Percentiles rank a stretch among this genome's conserved stretches.
These are phyloP conservation scores for Eutrema heterophyllum DNA, from an alignment of 345 rosid genomes.

Conservation along the genomic window DNA sequence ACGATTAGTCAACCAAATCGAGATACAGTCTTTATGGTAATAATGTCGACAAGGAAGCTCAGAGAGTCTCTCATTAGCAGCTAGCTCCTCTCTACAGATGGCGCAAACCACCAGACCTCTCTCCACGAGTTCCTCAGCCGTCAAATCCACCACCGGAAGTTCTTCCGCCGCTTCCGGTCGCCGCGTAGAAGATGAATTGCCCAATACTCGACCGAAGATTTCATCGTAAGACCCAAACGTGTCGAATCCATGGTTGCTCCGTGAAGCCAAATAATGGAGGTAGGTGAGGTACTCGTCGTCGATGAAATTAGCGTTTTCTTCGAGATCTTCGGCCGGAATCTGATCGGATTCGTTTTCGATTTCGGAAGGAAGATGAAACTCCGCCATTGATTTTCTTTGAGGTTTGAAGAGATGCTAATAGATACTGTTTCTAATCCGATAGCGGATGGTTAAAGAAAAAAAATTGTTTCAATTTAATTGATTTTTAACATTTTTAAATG, in stretches of 20 bases:
- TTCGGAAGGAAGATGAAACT: slow-evolving; percentile 21
- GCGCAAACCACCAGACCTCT: slow-evolving; percentile 21
- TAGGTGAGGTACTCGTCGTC: slow-evolving; percentile 12
- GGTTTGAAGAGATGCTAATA: background rate
- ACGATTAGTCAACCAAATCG: slow-evolving; percentile 12
- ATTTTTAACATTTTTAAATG: too few species aligned
- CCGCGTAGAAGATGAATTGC: background rate
- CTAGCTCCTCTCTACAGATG: slow-evolving; percentile 13
- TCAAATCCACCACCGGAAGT: slow-evolving; percentile 18
- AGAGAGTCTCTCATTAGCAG: slow-evolving; percentile 12
- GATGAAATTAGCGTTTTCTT: background rate
- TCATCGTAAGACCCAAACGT: slow-evolving; percentile 22
- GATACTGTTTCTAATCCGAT: too few species aligned
- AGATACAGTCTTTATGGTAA: slow-evolving; percentile 20
- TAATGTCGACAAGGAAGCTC: slow-evolving; percentile 29
- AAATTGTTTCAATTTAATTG: too few species aligned
- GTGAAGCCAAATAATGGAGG: slow-evolving; percentile 15
- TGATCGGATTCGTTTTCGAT: background rate
- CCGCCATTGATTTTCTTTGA: slow-evolving; percentile 9
- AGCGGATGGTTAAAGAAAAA: too few species aligned
- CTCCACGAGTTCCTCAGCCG: slow-evolving; percentile 14
- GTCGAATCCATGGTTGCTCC: background rate
- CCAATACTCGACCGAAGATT: slow-evolving; percentile 9
- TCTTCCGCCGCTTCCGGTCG: background rate
- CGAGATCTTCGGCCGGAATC: background rate